Percentiles rank a stretch among this genome's conserved stretches.
Evolutionary conservation across 1,139 yeast species (phyloP).

Genomic region (Hemisphaericaspora xylanilytica): DNA sequence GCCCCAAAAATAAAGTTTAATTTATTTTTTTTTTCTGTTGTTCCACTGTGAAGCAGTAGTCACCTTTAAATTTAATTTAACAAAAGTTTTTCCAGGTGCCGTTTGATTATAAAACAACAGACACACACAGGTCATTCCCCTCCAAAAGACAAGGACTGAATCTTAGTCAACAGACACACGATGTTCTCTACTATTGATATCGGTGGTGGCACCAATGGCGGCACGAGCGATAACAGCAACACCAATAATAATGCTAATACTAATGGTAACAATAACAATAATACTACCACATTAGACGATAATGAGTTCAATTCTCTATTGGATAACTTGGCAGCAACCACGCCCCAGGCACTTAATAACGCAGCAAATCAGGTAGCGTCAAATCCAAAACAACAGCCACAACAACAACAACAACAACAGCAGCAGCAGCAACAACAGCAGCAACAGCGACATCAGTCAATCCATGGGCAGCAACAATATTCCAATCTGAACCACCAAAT

Average conservation of each 20-base stretch:
- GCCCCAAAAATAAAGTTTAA: too few species aligned
- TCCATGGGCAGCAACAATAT: not conserved
- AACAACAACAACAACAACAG: not conserved
- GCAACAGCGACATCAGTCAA: not conserved
- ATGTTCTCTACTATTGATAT: conserved; percentile 2
- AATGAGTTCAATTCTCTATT: conserved; percentile 2
- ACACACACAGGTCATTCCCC: too few species aligned
- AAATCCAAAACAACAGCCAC: not conserved
- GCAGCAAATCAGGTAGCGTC: not conserved
- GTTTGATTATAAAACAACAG: too few species aligned
- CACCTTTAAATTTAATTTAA: too few species aligned
- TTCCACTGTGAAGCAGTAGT: too few species aligned
- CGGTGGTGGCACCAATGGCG: not conserved
- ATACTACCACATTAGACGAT: conserved; percentile 2
- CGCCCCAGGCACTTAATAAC: not conserved
- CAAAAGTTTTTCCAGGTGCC: too few species aligned
- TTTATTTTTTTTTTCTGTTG: too few species aligned
- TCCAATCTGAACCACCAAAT: not conserved
- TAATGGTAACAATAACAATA: not conserved
- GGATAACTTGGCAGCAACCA: conserved; percentile 3
- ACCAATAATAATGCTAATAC: too few species aligned
- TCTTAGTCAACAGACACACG: not conserved
- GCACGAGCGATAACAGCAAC: not conserved
- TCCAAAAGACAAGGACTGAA: too few species aligned
- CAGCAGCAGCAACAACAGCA: not conserved